Base-by-base conservation (phyloP, 2,329 filamentous ascomycete genomes). In the Claviceps quebecensis region DNA sequence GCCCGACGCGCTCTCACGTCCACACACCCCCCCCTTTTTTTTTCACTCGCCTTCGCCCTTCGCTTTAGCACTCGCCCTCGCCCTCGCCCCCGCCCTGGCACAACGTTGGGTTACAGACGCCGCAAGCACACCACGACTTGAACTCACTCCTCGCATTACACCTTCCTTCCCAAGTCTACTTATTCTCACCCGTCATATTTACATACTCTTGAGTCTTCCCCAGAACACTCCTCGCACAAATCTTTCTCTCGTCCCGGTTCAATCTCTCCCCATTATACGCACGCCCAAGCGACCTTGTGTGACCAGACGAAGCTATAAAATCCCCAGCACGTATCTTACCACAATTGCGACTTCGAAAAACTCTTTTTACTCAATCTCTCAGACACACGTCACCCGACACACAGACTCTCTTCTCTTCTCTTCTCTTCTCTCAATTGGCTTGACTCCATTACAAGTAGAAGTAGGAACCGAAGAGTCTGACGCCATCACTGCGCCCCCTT, bases 161-260 rank as follows among this genome's bases (percentile, higher is more conserved):
- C 55, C 47, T 50, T 48, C 45, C 52, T 39, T 45, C 17, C 46
- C 48, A 50, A 39, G 37, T 47, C 47, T 43, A 26, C 4, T 51
- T 45, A 45, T 38, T 47, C 50, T 41, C 47, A 53, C 50, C 29
- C 47, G 38, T 48, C 50, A 56, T 56, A 55, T 53, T 45, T 51
- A 49, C 52, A 47, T 52, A 26, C 23, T 6, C 6, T 19, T 19
- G 19, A 51, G 23, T 51, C 52, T 53, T 52, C 55, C 54, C 55
- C 52, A 49, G 54, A 29, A 51, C 45, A 37, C 48, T 39, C 50
- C 36, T 48, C 36, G 9, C 26, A 26, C 22, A 44, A 14, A 14
- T 8, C 37, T 9, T 8, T 47, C 22, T 45, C 26, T 44, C 17
- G 49, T 38, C 38, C 41, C 45, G 45, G 46, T 47, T 47, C 34